These are phyloP conservation scores for Globisporangium uncinulatum DNA, from an alignment of 352 stramenopile species.

Conservation along the genomic window DNA sequence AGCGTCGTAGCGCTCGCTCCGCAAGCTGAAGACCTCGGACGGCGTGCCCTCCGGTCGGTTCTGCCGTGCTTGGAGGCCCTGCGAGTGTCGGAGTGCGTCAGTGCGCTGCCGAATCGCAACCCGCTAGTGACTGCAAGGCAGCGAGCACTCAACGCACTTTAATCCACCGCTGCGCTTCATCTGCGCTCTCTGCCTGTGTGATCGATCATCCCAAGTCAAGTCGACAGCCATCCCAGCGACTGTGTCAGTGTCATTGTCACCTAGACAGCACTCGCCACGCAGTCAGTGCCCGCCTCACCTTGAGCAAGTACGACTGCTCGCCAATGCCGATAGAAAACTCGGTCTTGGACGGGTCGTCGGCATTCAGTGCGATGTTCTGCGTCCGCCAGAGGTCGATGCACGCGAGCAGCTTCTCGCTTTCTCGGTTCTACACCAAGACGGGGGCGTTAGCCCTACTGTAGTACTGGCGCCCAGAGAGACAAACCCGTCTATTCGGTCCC, in stretches of 20 bases:
- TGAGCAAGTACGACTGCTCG: conserved; percentile 84
- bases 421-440: conserved; percentile 41
- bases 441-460: neutral
- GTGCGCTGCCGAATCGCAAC: neutral
- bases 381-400: conserved; percentile 88
- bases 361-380: conserved; percentile 68
- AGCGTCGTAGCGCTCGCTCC: conserved; percentile 74
- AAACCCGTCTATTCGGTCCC: neutral
- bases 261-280: neutral
- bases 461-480: neutral
- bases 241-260: neutral
- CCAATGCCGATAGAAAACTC: conserved; percentile 85
- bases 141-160: conserved; percentile 25
- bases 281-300: conserved; percentile 18
- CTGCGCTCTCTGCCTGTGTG: conserved; percentile 50
- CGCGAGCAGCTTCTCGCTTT: conserved; percentile 83
- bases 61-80: conserved; percentile 69
- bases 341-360: conserved; percentile 43
- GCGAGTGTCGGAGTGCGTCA: neutral
- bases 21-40: conserved; percentile 78
- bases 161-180: conserved; percentile 59
- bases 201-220: neutral
- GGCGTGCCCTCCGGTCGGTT: conserved; percentile 60
- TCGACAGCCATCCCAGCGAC: neutral
- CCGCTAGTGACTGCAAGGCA: too few relatives aligned